These are phyloP conservation scores for Phialophora expanda DNA, from an alignment of 2,329 filamentous ascomycete species.

Conservation along the genomic window DNA sequence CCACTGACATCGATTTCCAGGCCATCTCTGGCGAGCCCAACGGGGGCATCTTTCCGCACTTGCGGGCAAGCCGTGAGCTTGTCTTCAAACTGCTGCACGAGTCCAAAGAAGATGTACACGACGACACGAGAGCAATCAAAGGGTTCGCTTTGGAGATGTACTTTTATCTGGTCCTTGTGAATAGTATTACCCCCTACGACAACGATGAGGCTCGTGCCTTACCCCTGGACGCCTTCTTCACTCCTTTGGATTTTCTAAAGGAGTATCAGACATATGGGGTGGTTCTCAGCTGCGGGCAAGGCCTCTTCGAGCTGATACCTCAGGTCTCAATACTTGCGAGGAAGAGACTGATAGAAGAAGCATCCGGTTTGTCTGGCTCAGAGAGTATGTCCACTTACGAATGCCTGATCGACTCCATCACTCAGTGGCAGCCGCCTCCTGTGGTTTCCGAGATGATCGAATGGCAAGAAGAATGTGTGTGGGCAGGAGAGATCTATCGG, in stretches of 20 bases:
- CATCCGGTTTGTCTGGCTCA: not conserved
- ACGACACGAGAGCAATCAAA: constrained; percentile 21
- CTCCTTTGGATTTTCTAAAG: constrained; percentile 20
- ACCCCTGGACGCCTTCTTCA: constrained; percentile 22
- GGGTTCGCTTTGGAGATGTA: constrained; percentile 35
- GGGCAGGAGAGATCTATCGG: constrained; percentile 25
- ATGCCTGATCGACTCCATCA: constrained; percentile 11
- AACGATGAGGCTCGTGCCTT: constrained; percentile 14
- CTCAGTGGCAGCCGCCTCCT: constrained; percentile 21
- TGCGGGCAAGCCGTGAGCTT: constrained; percentile 33
- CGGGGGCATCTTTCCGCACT: constrained; percentile 33
- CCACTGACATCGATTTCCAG: constrained; percentile 18
- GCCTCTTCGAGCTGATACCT: constrained; percentile 33
- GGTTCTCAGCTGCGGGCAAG: constrained; percentile 30
- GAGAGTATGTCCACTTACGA: constrained; percentile 12
- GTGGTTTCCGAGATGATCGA: constrained; percentile 14
- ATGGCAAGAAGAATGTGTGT: constrained; percentile 16
- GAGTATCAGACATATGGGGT: constrained; percentile 30
- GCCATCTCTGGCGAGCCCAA: constrained; percentile 31
- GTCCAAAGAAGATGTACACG: constrained; percentile 5
- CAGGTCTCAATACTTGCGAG: constrained; percentile 26
- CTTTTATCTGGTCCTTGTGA: constrained; percentile 29
- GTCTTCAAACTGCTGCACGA: constrained; percentile 21
- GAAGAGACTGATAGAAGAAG: constrained; percentile 21
- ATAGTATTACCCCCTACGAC: constrained; percentile 32